These are phyloP conservation scores for Grigorovia humatica DNA, from an alignment of 805 yeast genomes.

Conservation along the genomic window DNA sequence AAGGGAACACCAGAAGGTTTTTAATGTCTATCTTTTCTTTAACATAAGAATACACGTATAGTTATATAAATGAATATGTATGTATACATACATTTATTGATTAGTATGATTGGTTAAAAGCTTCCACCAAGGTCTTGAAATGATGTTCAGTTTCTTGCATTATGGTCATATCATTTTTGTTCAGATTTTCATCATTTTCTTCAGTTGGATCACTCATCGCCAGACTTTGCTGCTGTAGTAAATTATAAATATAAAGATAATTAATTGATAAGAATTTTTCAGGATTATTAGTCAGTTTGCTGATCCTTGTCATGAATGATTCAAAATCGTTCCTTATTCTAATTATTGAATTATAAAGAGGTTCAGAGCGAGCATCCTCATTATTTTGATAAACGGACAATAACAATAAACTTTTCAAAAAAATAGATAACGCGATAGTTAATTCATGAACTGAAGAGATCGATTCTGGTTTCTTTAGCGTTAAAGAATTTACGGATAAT, in stretches of 20 bases:
- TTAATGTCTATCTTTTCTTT: constrained; percentile 19
- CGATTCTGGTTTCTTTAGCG: constrained; percentile 20
- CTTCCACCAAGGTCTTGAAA: constrained; percentile 22
- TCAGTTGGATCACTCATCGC: constrained; percentile 6
- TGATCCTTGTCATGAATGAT: constrained; percentile 59
- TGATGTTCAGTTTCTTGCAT: constrained; percentile 24
- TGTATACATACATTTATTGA: neutral
- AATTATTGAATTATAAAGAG: constrained; percentile 56
- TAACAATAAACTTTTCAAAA: constrained; percentile 59
- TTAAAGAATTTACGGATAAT: constrained; percentile 27
- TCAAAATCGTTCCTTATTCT: constrained; percentile 76
- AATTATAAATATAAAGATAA: constrained; percentile 27
- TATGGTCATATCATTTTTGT: constrained; percentile 9
- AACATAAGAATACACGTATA: neutral
- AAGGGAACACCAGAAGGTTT: constrained; percentile 86
- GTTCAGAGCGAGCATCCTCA: constrained; percentile 41
- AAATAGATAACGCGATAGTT: constrained; percentile 71
- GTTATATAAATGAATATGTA: neutral
- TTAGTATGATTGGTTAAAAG: constrained; percentile 17
- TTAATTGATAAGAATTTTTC: constrained; percentile 64
- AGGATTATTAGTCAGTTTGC: constrained; percentile 40
- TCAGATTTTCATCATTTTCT: neutral
- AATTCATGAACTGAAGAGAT: constrained; percentile 43
- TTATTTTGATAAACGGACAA: constrained; percentile 27
- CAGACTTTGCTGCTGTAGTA: constrained; percentile 18